Base-by-base conservation (phyloP, 768 basidiomycete species). In the Tylopilus rubrobrunneus region DNA sequence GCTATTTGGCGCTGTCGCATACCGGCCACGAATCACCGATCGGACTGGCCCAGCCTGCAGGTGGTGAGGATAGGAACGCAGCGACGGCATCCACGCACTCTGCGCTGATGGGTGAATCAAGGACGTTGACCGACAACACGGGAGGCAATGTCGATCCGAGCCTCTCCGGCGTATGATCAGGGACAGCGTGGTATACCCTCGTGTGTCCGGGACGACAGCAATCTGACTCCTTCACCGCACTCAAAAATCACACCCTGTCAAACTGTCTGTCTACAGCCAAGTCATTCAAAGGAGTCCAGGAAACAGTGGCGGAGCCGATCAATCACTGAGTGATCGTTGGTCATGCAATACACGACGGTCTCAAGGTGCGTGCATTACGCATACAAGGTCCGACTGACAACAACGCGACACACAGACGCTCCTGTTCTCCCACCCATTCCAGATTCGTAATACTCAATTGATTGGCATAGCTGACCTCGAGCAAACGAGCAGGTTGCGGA, bases 271-370 rank as follows among this genome's bases (percentile, higher is more conserved):
- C 9, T 0, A 39, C n/a, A 39, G 39, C 39, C 8, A 39, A 39
- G 8, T 7, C 39, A 39, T 97, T 97, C 39, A 19, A 78, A 7
- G 84, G 88, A 45, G 79, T 97, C 0, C 94, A 97, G 67, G 78
- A 84, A 62, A 73, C 77, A 45, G 91, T 96, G 0, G 82, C 91
- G 0, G 84, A 81, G 37, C 61, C 97, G 17, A 65, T 96, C 7
- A 39, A 39, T 7, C 15, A 19, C 39, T n/a, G 39, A 39, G n/a
- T 39, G 7, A 15, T 39, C 39, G n/a, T 39, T 19, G 39, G 17
- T 15, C 14, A 98, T 66, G 95, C 96, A 0, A 76, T 99, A 6
- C 77, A 85, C 64, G 92, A 98, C 60, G 96, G 98, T 73, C 76
- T 96, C 34, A 90, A 91, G 74, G 93, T 64, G 37, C 9, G 55